phyloP scores from a whole-genome alignment of 345 rosid genomes.

The Heritiera fomes region DNA sequence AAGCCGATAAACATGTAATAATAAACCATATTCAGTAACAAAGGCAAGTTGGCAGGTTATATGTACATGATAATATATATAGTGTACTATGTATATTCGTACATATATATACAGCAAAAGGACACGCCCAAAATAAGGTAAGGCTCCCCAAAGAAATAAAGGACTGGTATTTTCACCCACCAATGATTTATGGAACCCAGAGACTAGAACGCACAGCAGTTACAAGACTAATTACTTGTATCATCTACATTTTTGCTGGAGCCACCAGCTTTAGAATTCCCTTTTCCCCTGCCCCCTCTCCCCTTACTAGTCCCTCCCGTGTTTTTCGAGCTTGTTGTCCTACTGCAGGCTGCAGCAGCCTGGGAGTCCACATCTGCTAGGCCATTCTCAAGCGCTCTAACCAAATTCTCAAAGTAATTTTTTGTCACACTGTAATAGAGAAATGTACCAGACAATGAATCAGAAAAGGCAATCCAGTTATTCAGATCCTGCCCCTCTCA shows the following conservation, averaged over 20 bases:
- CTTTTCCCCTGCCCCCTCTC: slow-evolving; percentile 50
- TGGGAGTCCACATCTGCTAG: slow-evolving; percentile 81
- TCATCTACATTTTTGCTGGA: slow-evolving; percentile 47
- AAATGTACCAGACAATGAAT: neutral
- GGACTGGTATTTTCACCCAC: neutral
- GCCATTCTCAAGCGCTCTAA: slow-evolving; percentile 90
- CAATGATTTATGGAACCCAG: neutral
- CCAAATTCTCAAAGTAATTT: slow-evolving; percentile 94
- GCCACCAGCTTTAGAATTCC: slow-evolving; percentile 50
- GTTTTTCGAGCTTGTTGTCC: slow-evolving; percentile 52
- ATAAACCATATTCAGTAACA: neutral
- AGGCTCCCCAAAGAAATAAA: neutral
- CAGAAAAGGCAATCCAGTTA: neutral
- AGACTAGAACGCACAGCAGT: slow-evolving; percentile 44
- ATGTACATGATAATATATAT: neutral
- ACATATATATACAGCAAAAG: neutral
- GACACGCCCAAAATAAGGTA: no score
- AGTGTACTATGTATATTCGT: neutral
- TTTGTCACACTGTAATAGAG: slow-evolving; percentile 70
- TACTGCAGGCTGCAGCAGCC: slow-evolving; percentile 52
- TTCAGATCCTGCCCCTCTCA: neutral
- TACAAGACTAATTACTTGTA: slow-evolving; percentile 34
- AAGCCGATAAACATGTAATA: neutral
- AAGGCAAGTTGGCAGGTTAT: neutral
- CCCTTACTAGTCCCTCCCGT: slow-evolving; percentile 47